These are phyloP conservation scores for Pulveroboletus sp. DNA, from an alignment of 768 basidiomycete genomes.

Conservation along the genomic window DNA sequence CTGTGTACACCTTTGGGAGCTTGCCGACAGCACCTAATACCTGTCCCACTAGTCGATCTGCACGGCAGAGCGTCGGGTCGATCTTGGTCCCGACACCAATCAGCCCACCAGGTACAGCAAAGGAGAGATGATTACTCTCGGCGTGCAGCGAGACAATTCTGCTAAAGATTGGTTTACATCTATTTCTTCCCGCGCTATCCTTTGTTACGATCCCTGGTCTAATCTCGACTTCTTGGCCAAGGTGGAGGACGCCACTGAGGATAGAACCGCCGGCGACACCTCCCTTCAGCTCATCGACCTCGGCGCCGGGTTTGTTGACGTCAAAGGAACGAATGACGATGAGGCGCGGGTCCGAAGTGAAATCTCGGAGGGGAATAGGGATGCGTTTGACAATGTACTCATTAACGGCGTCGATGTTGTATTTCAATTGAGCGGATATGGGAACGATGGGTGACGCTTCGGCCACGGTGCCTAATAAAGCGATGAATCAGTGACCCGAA, in stretches of 20 bases:
- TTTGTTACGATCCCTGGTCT: conserved; percentile 96
- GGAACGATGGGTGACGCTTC: conserved; percentile 97
- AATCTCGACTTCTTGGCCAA: conserved; percentile 95
- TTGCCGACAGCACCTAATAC: conserved; percentile 94
- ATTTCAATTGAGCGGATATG: conserved; percentile 97
- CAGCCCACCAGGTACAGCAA: conserved; percentile 94
- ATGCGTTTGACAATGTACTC: conserved; percentile 98
- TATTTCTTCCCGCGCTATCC: conserved; percentile 82
- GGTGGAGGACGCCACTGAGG: conserved; percentile 81
- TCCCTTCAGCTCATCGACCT: conserved; percentile 95
- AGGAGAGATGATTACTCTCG: conserved; percentile 89
- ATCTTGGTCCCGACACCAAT: conserved; percentile 98
- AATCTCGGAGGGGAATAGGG: conserved; percentile 91
- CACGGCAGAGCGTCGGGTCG: conserved; percentile 94
- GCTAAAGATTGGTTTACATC: conserved; percentile 92
- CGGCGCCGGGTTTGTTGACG: conserved; percentile 98
- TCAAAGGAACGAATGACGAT: conserved; percentile 99
- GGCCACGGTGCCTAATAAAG: conserved; percentile 81
- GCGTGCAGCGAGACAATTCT: conserved; percentile 88
- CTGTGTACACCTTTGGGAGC: conserved; percentile 88
- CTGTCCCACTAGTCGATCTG: conserved; percentile 94
- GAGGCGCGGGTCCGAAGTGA: conserved; percentile 83
- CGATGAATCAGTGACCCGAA: background rate
- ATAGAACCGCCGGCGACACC: conserved; percentile 98
- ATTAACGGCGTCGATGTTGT: conserved; percentile 99